Base-by-base conservation (phyloP, 306 rosid species). In the Vigna radiata region DNA sequence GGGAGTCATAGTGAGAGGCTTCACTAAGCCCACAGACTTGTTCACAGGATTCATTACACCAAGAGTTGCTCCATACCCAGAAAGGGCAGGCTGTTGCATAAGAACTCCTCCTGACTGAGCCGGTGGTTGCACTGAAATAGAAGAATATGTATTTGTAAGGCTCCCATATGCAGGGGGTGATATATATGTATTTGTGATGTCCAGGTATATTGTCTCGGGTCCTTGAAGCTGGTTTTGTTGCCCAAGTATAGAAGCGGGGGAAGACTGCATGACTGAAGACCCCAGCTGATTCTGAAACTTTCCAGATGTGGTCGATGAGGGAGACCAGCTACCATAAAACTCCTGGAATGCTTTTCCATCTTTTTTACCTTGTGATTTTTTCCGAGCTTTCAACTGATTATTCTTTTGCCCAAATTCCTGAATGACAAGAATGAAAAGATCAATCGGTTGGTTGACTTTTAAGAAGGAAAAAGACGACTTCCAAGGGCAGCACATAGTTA, bases 1-100 rank as follows among this genome's bases (percentile, higher is more conserved):
- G 67, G 97, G 90, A 21, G 96, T 90, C 97, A 93, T 93, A 39
- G 86, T 84, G 70, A 66, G 82, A 72, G 86, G 85, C 79, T 83
- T 85, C 63, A 77, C 86, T 15, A 78, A 39, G 72, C 84, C 86
- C 31, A 74, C 77, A 6, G 87, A 50, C 64, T 83, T 84, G 80
- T 78, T 86, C 64, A 70, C 39, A 19, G 78, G 80, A 77, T 62
- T 79, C 49, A 56, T 73, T 25, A 49, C 19, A 23, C 82, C 70
- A 6, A 81, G 79, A 79, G 89, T 87, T 68, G 70, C 56, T 62
- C 84, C 91, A 81, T 67, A 77, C 61, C 88, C 77, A 46, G 86
- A 77, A 72, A 77, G 75, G 25, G 81, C 36, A 76, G 78, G 79
- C 74, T 68, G 96, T 48, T 54, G 90, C 84, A 83, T 78, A 36